These are phyloP conservation scores for Geotrichum candidum DNA, from an alignment of 1,139 yeast species.

Conservation along the genomic window DNA sequence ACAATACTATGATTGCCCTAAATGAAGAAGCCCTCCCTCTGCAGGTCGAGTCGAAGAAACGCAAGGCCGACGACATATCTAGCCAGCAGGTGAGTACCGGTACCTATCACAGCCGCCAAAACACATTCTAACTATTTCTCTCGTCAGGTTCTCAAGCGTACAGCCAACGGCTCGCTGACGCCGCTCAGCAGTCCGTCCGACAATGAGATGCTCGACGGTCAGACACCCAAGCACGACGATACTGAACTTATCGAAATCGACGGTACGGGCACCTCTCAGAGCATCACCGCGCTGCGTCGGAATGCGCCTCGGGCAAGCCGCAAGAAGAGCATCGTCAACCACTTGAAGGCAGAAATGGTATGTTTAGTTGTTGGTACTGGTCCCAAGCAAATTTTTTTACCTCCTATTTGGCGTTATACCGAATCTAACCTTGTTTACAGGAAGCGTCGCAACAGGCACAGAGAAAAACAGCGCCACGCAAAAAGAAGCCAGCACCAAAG, in stretches of 20 bases:
- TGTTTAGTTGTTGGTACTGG: neutral
- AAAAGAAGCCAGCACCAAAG: neutral
- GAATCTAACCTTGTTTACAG: neutral
- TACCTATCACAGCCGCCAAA: neutral
- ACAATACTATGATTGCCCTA: constrained; percentile 1
- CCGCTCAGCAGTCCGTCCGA: constrained; percentile 7
- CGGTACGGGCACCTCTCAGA: neutral
- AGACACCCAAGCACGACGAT: neutral
- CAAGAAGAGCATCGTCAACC: constrained; percentile 8
- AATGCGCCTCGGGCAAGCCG: constrained; percentile 8
- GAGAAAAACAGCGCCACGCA: neutral
- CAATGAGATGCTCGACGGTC: neutral
- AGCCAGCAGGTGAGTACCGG: neutral
- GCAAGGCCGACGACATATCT: neutral
- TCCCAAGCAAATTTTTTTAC: neutral
- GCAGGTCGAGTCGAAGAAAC: neutral
- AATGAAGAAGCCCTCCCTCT: neutral
- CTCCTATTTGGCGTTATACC: neutral
- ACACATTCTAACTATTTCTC: neutral
- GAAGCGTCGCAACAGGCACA: neutral
- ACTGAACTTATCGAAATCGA: neutral
- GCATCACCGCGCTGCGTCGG: constrained; percentile 1
- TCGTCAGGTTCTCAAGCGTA: constrained; percentile 1
- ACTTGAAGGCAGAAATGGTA: constrained; percentile 10
- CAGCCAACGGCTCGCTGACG: neutral